These are phyloP conservation scores for Cyphellophora europaea DNA, from an alignment of 2,329 filamentous ascomycete genomes.

Conservation along the genomic window DNA sequence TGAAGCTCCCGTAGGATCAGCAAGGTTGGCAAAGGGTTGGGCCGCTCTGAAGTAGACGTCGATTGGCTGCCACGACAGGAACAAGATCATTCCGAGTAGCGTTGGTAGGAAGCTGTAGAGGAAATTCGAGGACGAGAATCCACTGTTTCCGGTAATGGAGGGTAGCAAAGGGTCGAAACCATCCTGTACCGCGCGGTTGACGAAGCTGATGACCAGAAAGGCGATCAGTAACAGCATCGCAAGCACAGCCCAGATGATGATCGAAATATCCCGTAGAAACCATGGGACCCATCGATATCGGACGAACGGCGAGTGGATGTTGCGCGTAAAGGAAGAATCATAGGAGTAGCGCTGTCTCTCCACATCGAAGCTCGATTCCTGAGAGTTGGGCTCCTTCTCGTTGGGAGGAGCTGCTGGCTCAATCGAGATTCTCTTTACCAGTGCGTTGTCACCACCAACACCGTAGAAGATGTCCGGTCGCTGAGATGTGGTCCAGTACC, in stretches of 20 bases:
- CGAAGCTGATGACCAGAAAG: slow-evolving; percentile 69
- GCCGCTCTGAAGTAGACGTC: slow-evolving; percentile 52
- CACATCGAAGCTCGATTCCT: slow-evolving; percentile 25
- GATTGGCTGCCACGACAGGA: slow-evolving; percentile 50
- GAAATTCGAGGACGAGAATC: slow-evolving; percentile 82
- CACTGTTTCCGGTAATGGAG: slow-evolving; percentile 49
- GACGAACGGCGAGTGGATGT: slow-evolving; percentile 41
- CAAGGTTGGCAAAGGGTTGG: slow-evolving; percentile 48
- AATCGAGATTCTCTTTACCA: slow-evolving; percentile 41
- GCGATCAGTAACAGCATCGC: slow-evolving; percentile 55
- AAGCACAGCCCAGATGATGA: slow-evolving; percentile 57
- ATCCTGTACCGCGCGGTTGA: slow-evolving; percentile 53
- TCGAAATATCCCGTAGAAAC: slow-evolving; percentile 58
- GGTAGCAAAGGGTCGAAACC: slow-evolving; percentile 65
- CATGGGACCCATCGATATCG: slow-evolving; percentile 66
- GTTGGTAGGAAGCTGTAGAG: slow-evolving; percentile 62
- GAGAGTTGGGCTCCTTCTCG: slow-evolving; percentile 17
- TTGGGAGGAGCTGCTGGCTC: slow-evolving; percentile 36
- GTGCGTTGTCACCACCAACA: slow-evolving; percentile 56
- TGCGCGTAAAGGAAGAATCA: slow-evolving; percentile 38
- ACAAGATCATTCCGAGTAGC: slow-evolving; percentile 48
- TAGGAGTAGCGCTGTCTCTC: slow-evolving; percentile 28
- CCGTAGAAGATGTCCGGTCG: slow-evolving; percentile 66
- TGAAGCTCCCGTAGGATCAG: slow-evolving; percentile 39
- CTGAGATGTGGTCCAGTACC: slow-evolving; percentile 71